Conservation (phyloP, 495 filamentous ascomycete genomes). For the Lophiostoma macrostomum region DNA sequence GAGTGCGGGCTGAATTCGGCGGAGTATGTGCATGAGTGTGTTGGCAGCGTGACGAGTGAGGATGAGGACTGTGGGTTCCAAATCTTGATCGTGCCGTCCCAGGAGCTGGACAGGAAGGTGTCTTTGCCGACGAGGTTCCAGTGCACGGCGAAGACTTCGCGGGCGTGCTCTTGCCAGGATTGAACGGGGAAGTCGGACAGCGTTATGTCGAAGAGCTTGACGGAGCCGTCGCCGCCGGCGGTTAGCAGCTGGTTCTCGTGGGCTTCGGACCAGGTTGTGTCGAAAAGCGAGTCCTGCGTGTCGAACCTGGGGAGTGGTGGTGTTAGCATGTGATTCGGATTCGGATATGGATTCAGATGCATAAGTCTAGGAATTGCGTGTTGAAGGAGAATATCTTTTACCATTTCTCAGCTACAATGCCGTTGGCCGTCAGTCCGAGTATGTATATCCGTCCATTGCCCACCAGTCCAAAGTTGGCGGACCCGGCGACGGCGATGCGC, state of each 20-base stretch:
- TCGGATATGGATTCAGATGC: not conserved
- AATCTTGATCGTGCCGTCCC: conserved; percentile 92
- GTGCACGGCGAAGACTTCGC: conserved; percentile 83
- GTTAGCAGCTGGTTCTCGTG: conserved; percentile 90
- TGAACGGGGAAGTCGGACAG: conserved; percentile 77
- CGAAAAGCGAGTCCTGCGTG: conserved; percentile 94
- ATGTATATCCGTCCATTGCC: conserved; percentile 90
- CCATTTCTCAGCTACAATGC: conserved; percentile 79
- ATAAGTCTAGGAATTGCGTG: not conserved
- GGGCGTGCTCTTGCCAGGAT: conserved; percentile 85
- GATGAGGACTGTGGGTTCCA: conserved; percentile 73
- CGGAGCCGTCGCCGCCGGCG: conserved; percentile 83
- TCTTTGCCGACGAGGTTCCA: conserved; percentile 94
- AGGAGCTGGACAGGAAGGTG: conserved; percentile 80
- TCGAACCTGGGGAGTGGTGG: conserved; percentile 61
- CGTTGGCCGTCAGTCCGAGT: conserved; percentile 72
- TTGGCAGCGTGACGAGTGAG: conserved; percentile 78
- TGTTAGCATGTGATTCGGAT: not conserved
- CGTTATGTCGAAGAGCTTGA: conserved; percentile 88
- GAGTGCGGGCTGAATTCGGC: conserved; percentile 77
- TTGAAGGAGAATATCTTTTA: conserved; percentile 25
- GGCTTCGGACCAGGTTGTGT: conserved; percentile 87
- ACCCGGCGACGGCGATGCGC: conserved; percentile 78
- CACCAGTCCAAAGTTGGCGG: conserved; percentile 92
- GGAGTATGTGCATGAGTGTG: conserved; percentile 87